A percentile compares a stretch with the other conserved stretches of the same genome.
phyloP scores from a whole-genome alignment of 345 rosid species.

The Aurinia saxatilis region DNA sequence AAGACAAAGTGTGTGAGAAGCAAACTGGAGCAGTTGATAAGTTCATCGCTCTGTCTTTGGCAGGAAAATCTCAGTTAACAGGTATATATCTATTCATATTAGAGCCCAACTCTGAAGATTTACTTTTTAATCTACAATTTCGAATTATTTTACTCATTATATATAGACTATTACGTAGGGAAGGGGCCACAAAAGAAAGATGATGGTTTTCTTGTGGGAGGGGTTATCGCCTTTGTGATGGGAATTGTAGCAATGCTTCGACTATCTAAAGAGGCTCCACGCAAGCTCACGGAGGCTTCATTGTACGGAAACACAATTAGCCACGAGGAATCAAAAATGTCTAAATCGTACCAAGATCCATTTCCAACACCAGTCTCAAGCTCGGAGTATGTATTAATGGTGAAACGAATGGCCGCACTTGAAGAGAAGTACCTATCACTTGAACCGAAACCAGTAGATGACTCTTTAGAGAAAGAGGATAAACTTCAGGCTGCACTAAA shows the following conservation, averaged over 20 bases:
- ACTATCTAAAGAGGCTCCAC: slow-evolving; percentile 47
- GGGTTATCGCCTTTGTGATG: slow-evolving; percentile 53
- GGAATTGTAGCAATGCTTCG: slow-evolving; percentile 60
- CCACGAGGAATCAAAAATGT: background rate
- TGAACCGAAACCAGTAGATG: slow-evolving; percentile 24
- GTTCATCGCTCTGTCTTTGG: slow-evolving; percentile 35
- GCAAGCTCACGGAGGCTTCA: slow-evolving; percentile 47
- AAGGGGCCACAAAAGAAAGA: slow-evolving; percentile 21
- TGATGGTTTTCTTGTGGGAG: slow-evolving; percentile 32
- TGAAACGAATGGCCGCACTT: slow-evolving; percentile 60
- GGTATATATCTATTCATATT: background rate
- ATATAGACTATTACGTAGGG: background rate
- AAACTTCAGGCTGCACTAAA: slow-evolving; percentile 53
- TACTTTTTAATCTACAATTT: background rate
- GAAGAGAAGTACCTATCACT: slow-evolving; percentile 49
- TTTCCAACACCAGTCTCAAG: slow-evolving; percentile 34
- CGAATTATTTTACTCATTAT: background rate
- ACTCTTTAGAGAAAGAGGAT: slow-evolving; percentile 59
- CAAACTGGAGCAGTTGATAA: slow-evolving; percentile 40
- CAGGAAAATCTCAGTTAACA: slow-evolving; percentile 7
- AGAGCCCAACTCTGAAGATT: background rate
- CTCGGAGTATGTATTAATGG: slow-evolving; percentile 46
- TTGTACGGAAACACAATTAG: slow-evolving; percentile 30
- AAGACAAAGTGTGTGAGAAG: slow-evolving; percentile 15
- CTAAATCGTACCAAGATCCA: slow-evolving; percentile 3